phyloP scores from a whole-genome alignment of 2,329 filamentous ascomycete species.

The Fusarium sambucinum region DNA sequence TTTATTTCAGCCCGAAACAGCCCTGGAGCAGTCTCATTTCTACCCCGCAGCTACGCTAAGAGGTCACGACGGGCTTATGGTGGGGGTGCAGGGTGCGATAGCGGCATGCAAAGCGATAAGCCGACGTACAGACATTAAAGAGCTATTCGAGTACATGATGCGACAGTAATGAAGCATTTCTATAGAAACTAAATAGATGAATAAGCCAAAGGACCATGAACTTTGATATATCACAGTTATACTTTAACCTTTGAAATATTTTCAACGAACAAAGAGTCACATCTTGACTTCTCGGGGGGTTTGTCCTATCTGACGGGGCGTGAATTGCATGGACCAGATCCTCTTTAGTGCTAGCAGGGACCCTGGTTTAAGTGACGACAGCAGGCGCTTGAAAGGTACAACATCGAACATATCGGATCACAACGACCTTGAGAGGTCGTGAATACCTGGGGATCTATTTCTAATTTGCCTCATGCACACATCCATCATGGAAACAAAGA shows the following conservation, averaged over 20 bases:
- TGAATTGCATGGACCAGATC: conserved; percentile 36
- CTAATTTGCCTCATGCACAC: not conserved
- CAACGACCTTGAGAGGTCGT: conserved; percentile 16
- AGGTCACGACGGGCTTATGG: conserved; percentile 42
- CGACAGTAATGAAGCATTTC: not conserved
- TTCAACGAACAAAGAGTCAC: not conserved
- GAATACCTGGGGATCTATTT: not conserved
- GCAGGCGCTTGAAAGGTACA: conserved; percentile 21
- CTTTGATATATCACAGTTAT: too few species aligned
- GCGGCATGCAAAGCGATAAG: conserved; percentile 42
- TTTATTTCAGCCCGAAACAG: conserved; percentile 31
- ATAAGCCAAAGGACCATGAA: not conserved
- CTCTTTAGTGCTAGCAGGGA: conserved; percentile 35
- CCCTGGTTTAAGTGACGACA: conserved; percentile 43
- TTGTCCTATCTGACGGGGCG: conserved; percentile 35
- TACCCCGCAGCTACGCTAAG: conserved; percentile 44
- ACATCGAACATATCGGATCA: conserved; percentile 33
- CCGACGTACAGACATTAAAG: not conserved
- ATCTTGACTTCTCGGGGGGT: not conserved
- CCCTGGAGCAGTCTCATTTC: conserved; percentile 24
- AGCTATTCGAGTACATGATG: not conserved
- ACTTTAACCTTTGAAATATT: not conserved
- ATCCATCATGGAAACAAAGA: not conserved
- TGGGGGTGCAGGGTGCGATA: conserved; percentile 41
- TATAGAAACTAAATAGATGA: not conserved